These are phyloP conservation scores for Tetraselmis striata DNA, from an alignment of 139 green algal genomes.

Conservation along the genomic window DNA sequence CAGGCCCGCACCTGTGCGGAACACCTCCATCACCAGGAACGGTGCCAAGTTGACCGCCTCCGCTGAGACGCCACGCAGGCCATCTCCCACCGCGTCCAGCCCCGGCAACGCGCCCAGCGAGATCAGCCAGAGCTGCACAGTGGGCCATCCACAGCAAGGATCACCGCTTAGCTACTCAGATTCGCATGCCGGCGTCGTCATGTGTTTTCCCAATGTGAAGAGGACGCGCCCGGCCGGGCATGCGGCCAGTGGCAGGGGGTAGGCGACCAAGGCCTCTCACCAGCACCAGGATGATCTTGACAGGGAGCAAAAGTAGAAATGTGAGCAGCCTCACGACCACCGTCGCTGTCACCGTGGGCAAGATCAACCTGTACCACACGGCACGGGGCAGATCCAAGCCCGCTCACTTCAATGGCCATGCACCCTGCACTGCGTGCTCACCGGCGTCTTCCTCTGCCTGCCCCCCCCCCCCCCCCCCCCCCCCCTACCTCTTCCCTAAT, in stretches of 20 bases:
- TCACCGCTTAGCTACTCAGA: not conserved
- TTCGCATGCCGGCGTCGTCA: not conserved
- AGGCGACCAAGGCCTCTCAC: not conserved
- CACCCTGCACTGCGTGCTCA: not conserved
- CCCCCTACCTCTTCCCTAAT: too few relatives aligned
- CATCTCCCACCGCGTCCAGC: not conserved
- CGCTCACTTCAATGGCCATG: not conserved
- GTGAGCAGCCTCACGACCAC: not conserved
- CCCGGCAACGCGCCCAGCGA: not conserved
- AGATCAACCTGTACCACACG: not conserved
- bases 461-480: too few relatives aligned
- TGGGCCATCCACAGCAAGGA: not conserved
- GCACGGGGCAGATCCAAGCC: not conserved
- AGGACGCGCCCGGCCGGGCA: not conserved
- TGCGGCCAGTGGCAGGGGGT: not conserved
- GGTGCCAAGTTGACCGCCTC: not conserved
- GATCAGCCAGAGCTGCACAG: not conserved
- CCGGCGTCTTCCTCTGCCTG: not conserved
- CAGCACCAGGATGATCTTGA: not conserved
- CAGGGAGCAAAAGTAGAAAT: not conserved
- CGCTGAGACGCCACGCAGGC: not conserved
- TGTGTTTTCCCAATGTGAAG: not conserved
- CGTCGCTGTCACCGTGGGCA: not conserved
- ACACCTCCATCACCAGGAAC: not conserved
- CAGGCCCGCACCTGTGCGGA: not conserved